A percentile compares a stretch with the other conserved stretches of the same genome.
Conservation (phyloP, 192 early-diverging fungal species). For the Chytriomyces sp. region DNA sequence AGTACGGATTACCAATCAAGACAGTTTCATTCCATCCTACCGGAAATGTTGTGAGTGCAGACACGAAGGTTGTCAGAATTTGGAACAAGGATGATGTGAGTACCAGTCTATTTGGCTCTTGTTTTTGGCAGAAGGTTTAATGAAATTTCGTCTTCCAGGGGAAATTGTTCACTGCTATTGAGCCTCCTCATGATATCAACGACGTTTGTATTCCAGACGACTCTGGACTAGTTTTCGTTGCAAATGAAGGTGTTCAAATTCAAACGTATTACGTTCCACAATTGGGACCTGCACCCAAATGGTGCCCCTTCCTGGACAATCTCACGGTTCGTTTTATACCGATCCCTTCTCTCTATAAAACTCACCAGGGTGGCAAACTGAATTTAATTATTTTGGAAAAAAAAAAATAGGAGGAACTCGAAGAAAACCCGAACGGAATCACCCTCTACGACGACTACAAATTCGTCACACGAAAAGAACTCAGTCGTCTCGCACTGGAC, state of each 20-base stretch:
- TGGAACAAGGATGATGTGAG: slow-evolving; percentile 80
- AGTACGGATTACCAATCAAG: slow-evolving; percentile 95
- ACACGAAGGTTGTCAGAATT: slow-evolving; percentile 90
- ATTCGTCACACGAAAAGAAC: slow-evolving; percentile 91
- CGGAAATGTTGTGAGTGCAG: slow-evolving; percentile 84
- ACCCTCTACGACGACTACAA: slow-evolving; percentile 98
- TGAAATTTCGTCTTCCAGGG: slow-evolving; percentile 52
- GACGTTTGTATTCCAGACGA: slow-evolving; percentile 83
- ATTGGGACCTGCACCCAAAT: slow-evolving; percentile 89
- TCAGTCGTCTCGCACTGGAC: slow-evolving; percentile 83
- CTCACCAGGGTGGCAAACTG: background rate
- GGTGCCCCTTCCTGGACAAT: slow-evolving; percentile 95
- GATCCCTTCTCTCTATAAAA: background rate
- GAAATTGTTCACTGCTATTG: slow-evolving; percentile 86
- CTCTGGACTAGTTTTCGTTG: slow-evolving; percentile 86
- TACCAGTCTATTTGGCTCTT: slow-evolving; percentile 1
- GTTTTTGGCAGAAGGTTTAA: background rate
- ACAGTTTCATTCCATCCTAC: slow-evolving; percentile 77
- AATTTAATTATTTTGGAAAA: background rate
- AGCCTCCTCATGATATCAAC: slow-evolving; percentile 91
- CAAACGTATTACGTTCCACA: slow-evolving; percentile 91
- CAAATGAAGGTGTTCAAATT: slow-evolving; percentile 92
- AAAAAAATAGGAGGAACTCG: slow-evolving; percentile 60
- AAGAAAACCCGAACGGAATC: slow-evolving; percentile 79
- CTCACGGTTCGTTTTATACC: slow-evolving; percentile 79